These are phyloP conservation scores for Neurospora sp. DNA, from an alignment of 495 filamentous ascomycete species.

Conservation along the genomic window DNA sequence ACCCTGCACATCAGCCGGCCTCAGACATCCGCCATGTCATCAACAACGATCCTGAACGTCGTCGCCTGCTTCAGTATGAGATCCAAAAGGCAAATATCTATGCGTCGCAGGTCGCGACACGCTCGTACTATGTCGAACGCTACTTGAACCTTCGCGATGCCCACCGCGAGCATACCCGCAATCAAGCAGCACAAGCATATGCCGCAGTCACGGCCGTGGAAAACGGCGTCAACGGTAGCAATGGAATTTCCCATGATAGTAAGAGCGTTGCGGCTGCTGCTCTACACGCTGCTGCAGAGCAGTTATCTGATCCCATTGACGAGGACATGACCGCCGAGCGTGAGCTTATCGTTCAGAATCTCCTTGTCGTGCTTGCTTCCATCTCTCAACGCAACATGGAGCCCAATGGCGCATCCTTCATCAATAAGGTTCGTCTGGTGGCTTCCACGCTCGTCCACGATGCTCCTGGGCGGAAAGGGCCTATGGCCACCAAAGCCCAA, in stretches of 20 bases:
- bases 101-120: constrained; percentile 59
- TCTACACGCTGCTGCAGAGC: constrained; percentile 11
- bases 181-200: constrained; percentile 10
- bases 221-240: constrained; percentile 13
- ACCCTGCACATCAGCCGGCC: constrained; percentile 19
- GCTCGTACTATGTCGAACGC: constrained; percentile 74
- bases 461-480: constrained; percentile 46
- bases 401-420: constrained; percentile 65
- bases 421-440: constrained; percentile 63
- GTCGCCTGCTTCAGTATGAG: constrained; percentile 57
- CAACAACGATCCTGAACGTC: constrained; percentile 26
- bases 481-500: constrained; percentile 46
- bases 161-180: constrained; percentile 26
- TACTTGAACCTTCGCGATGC: constrained; percentile 59
- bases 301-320: constrained; percentile 29
- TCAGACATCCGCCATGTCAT: constrained; percentile 29
- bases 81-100: constrained; percentile 83
- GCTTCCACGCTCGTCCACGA: constrained; percentile 63
- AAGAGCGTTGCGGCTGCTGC: constrained; percentile 18
- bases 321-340: constrained; percentile 55
- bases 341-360: constrained; percentile 63
- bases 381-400: constrained; percentile 76
- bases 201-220: constrained; percentile 3
- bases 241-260: constrained; percentile 4
- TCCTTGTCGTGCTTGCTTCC: constrained; percentile 56